phyloP scores from a whole-genome alignment of 1,284 basidiomycete species.

The Inonotus obliquus region DNA sequence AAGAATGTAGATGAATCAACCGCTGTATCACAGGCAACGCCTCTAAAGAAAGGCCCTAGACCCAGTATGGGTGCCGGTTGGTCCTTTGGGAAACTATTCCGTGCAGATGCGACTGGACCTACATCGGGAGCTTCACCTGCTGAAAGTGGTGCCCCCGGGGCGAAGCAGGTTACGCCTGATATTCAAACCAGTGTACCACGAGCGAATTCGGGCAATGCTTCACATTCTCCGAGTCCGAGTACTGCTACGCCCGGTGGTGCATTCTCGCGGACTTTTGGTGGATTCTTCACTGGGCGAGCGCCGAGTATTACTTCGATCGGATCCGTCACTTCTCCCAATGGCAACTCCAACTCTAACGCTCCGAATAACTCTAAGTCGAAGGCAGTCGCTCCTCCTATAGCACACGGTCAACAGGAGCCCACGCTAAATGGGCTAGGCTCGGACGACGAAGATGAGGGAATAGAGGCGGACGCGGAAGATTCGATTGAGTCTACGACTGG shows the following conservation, averaged over 20 bases:
- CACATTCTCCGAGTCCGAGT: slow-evolving; percentile 21
- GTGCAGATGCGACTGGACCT: slow-evolving; percentile 29
- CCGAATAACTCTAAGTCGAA: neutral
- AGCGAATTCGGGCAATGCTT: slow-evolving; percentile 22
- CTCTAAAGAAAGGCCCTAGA: slow-evolving; percentile 13
- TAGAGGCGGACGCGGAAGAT: slow-evolving; percentile 2
- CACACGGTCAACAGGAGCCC: slow-evolving; percentile 13
- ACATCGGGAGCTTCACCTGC: neutral
- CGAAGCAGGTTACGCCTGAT: neutral
- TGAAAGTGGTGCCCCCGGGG: neutral
- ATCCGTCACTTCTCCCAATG: slow-evolving; percentile 30
- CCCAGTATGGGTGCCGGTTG: slow-evolving; percentile 27
- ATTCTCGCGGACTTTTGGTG: slow-evolving; percentile 58
- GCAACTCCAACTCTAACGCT: neutral
- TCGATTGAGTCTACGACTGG: slow-evolving; percentile 5
- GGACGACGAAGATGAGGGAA: slow-evolving; percentile 6
- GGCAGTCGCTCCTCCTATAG: neutral
- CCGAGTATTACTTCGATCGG: slow-evolving; percentile 36
- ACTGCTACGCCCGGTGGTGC: slow-evolving; percentile 33
- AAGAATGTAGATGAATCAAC: slow-evolving; percentile 16
- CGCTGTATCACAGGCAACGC: slow-evolving; percentile 30
- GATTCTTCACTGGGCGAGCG: slow-evolving; percentile 57
- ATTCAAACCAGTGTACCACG: slow-evolving; percentile 18
- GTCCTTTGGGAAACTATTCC: slow-evolving; percentile 56
- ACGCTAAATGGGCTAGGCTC: slow-evolving; percentile 14